Evolutionary conservation across 768 basidiomycete species (phyloP), one percentile per base, ranked within the genome.

Genomic region (Termitomyces titanicus): DNA sequence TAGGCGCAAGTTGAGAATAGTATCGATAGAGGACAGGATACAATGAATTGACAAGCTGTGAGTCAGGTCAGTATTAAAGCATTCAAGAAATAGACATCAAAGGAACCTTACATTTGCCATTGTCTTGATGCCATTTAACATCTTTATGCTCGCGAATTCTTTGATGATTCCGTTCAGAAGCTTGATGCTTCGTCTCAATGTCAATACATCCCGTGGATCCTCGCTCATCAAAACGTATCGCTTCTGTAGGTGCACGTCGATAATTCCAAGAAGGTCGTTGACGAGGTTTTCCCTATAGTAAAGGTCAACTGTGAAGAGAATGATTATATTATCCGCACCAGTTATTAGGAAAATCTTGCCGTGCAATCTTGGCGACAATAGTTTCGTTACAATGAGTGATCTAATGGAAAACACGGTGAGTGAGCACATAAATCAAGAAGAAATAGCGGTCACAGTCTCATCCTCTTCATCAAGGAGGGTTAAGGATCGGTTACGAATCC

Each of bases 361-460:
- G 82, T 7, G 91, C 87, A 49, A 94, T 81, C 66, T 86, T 94
- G 12, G 84, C 77, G 9, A 92, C 77, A 24, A 90, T 83, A 29
- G 88, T 64, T 58, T 89, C 80, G 57, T 94, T 91, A 64, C 84
- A 90, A 53, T 87, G 79, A 17, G 89, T 83, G 55, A 95, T 87
- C 93, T 93, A 66, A 47, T 48, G 29, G 25, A 46, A 22, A 48
- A 51, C 35, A 53, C 48, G 20, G 56, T 43, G n/a, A 18, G 44
- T 51, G 48, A 50, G 15, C 40, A 22, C 47, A 34, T 55, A 39
- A 15, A 63, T 18, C 22, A 42, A 11, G n/a, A 42, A 34, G 4
- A n/a, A 45, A 35, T 31, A 13, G n/a, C 47, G 62, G 76, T 61
- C 58, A 90, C 93, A 31, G 83, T 83, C 52, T 89, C 87, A 64